Conservation (phyloP, 495 filamentous ascomycete species). For the Hyaloscypha bicolor region DNA sequence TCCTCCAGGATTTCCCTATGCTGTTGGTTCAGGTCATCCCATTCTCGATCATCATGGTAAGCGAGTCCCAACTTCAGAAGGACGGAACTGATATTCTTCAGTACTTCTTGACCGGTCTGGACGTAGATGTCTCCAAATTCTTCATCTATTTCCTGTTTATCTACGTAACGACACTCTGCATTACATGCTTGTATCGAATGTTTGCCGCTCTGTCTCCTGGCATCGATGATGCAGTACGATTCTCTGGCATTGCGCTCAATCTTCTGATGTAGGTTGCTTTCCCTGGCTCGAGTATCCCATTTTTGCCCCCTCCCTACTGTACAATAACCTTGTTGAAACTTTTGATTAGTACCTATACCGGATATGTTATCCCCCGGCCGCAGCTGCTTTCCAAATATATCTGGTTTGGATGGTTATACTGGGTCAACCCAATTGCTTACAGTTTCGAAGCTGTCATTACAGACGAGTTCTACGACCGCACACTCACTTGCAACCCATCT, state of each 20-base stretch:
- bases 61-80: constrained; percentile 78
- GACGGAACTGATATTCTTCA: constrained; percentile 50
- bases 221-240: constrained; percentile 71
- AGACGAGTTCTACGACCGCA: constrained; percentile 50
- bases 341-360: constrained; percentile 52
- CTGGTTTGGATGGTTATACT: constrained; percentile 61
- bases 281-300: too few relatives aligned
- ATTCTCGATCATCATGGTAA: constrained; percentile 58
- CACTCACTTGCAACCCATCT: constrained; percentile 60
- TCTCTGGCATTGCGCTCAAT: constrained; percentile 69
- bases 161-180: constrained; percentile 63
- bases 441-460: constrained; percentile 62
- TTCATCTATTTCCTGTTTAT: constrained; percentile 81
- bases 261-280: constrained; percentile 44
- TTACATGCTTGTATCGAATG: constrained; percentile 72
- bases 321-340: constrained; percentile 1
- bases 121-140: constrained; percentile 71
- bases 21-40: constrained; percentile 21
- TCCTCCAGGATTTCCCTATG: constrained; percentile 74
- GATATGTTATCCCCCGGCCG: constrained; percentile 53
- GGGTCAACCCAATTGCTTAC: constrained; percentile 56
- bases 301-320: too few relatives aligned
- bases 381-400: constrained; percentile 37
- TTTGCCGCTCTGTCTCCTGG: constrained; percentile 71
- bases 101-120: constrained; percentile 78